Base-by-base conservation (phyloP, 805 yeast species). In the Zygosaccharomyces rouxii region DNA sequence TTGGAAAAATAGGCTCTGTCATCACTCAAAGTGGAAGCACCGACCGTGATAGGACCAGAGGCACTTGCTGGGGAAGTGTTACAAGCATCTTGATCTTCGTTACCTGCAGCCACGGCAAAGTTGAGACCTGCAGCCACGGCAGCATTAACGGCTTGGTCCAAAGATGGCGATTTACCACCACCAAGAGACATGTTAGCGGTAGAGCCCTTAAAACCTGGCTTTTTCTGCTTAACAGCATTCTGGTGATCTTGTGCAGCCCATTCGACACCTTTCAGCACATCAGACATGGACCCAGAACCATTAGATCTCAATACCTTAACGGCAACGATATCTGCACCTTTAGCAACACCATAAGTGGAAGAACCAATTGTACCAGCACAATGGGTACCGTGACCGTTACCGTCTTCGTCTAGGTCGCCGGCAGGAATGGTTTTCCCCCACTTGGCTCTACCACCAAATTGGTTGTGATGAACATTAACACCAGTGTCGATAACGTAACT, bases 21-120 rank as follows among this genome's bases (percentile, higher is more conserved):
- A 66, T 94, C 98, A 46, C 86, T 79, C 58, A 86, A 76, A 49
- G 95, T 86, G 10, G 96, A 84, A 19, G 99, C 98, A 68, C 97
- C 99, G 44, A 92, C 98, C 41, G 97, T 88, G 61, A 92, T 79
- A 39, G 96, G 88, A 48, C 78, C 78, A 55, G 76, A 83, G 41
- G 95, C 90, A 48, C 89, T 77, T 41, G 97, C 96, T 46, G 98
- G 98, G 4, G 97, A 89, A 47, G 81, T 79, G 67, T 82, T 79
- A 77, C 98, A 92, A 48, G 98, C 96, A 68, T 90, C 95, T 59
- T 83, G 86, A 66, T 86, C 84, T 64, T 86, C 95, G 69, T 92
- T 90, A 72, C 97, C 98, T 26, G 97, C 97, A 44, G 98, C 97
- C 55, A 89, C 96, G 31, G 96, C 95, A 67, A 92, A 85, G 66